Conservation (phyloP, 768 basidiomycete species). For the Leucocoprinus birnbaumii region DNA sequence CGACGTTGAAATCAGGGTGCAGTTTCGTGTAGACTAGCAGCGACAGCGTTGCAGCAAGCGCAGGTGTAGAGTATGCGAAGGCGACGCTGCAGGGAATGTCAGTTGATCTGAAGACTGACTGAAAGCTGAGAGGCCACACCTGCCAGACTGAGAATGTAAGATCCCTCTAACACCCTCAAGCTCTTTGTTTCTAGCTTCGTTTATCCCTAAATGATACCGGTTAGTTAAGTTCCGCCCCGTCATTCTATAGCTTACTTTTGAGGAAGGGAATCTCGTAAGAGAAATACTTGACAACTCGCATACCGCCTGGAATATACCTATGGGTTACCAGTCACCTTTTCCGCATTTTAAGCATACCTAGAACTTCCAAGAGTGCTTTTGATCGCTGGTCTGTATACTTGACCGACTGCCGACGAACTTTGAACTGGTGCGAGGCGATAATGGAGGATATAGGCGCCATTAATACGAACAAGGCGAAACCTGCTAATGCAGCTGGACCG, state of each 20-base stretch:
- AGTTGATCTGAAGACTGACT: slow-evolving; percentile 13
- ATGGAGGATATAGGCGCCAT: slow-evolving; percentile 62
- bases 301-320: slow-evolving; percentile 35
- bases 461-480: slow-evolving; percentile 63
- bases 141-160: slow-evolving; percentile 57
- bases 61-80: slow-evolving; percentile 56
- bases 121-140: slow-evolving; percentile 32
- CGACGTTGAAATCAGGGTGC: slow-evolving; percentile 8
- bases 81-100: slow-evolving; percentile 40
- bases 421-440: slow-evolving; percentile 58
- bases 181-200: slow-evolving; percentile 49
- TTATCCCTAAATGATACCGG: slow-evolving; percentile 39
- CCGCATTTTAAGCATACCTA: slow-evolving; percentile 33
- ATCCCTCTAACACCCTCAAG: slow-evolving; percentile 55
- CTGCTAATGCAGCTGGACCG: slow-evolving; percentile 67
- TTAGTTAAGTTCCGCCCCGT: neutral
- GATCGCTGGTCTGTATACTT: slow-evolving; percentile 62
- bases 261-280: slow-evolving; percentile 70
- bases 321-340: neutral
- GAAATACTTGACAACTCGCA: slow-evolving; percentile 78
- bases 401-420: slow-evolving; percentile 51
- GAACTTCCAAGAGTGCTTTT: slow-evolving; percentile 61
- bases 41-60: slow-evolving; percentile 61
- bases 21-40: slow-evolving; percentile 61
- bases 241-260: slow-evolving; percentile 26